Conservation (phyloP, 306 rosid species). For the Cicer yamashitae region DNA sequence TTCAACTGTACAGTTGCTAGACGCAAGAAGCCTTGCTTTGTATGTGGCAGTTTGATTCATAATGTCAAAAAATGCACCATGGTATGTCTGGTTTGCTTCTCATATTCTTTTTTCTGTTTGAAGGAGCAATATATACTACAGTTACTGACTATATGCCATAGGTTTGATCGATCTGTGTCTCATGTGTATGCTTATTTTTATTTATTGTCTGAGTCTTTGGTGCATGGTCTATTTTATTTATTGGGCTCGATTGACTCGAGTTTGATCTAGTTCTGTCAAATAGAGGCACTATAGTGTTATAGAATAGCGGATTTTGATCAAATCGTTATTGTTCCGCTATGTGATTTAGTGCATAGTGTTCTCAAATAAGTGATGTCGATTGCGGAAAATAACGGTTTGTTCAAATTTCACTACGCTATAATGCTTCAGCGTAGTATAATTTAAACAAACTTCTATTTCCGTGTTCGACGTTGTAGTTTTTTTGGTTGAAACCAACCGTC, state of each 20-base stretch:
- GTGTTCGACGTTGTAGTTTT: neutral
- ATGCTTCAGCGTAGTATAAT: neutral
- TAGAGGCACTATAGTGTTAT: neutral
- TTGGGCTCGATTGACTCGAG: neutral
- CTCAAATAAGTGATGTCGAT: neutral
- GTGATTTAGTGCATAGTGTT: neutral
- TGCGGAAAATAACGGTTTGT: neutral
- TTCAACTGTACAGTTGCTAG: constrained; percentile 69
- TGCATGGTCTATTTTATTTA: constrained; percentile 17
- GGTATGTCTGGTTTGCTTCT: constrained; percentile 52
- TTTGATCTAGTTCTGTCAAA: neutral
- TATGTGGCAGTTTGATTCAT: constrained; percentile 88
- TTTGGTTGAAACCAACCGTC: neutral
- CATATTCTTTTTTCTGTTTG: neutral
- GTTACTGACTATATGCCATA: neutral
- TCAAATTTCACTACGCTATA: neutral
- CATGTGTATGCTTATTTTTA: neutral
- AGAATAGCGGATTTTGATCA: neutral
- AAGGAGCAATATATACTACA: neutral
- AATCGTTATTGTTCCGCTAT: neutral
- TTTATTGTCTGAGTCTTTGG: neutral
- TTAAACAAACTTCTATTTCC: neutral
- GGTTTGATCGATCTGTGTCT: neutral
- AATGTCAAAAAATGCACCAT: constrained; percentile 64
- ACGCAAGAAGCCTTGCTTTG: constrained; percentile 82